A percentile compares a stretch with the other conserved stretches of the same genome.
Evolutionary conservation across 768 basidiomycete genomes (phyloP).

Genomic region (Cystobasidiopsis lactophilus): DNA sequence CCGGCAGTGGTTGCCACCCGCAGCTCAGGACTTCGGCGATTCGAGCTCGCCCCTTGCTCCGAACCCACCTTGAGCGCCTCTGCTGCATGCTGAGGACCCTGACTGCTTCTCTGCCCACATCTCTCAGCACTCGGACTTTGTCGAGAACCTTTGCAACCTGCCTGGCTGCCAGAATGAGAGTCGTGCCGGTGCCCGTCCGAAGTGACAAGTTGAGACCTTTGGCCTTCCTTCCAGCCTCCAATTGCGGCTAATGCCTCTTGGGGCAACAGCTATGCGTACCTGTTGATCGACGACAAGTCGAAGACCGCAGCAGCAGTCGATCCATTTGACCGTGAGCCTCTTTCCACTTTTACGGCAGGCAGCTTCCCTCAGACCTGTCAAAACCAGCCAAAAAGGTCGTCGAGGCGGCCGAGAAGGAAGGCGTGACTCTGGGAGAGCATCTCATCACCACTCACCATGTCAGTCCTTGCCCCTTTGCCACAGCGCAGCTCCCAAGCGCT

Average conservation of each 20-base stretch:
- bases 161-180: constrained; percentile 42
- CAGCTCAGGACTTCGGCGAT: too few relatives aligned
- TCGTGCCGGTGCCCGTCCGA: constrained; percentile 57
- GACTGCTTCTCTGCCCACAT: too few relatives aligned
- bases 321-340: constrained; percentile 35
- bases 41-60: too few relatives aligned
- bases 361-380: background rate
- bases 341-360: background rate
- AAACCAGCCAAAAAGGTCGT: constrained; percentile 32
- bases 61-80: too few relatives aligned
- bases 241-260: too few relatives aligned
- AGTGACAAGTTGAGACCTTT: constrained; percentile 36
- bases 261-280: constrained; percentile 48
- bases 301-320: constrained; percentile 54
- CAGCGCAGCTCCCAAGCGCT: too few relatives aligned
- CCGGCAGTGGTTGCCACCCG: too few relatives aligned
- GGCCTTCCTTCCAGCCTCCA: background rate
- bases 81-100: too few relatives aligned
- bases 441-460: constrained; percentile 45
- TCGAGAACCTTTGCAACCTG: too few relatives aligned
- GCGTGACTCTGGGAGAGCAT: constrained; percentile 41
- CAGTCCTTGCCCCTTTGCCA: too few relatives aligned
- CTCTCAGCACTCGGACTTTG: too few relatives aligned
- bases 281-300: constrained; percentile 46
- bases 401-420: constrained; percentile 38